Evolutionary conservation across 495 filamentous ascomycete species (phyloP), one percentile per base, ranked within the genome.

Genomic region (Echria macrotheca): DNA sequence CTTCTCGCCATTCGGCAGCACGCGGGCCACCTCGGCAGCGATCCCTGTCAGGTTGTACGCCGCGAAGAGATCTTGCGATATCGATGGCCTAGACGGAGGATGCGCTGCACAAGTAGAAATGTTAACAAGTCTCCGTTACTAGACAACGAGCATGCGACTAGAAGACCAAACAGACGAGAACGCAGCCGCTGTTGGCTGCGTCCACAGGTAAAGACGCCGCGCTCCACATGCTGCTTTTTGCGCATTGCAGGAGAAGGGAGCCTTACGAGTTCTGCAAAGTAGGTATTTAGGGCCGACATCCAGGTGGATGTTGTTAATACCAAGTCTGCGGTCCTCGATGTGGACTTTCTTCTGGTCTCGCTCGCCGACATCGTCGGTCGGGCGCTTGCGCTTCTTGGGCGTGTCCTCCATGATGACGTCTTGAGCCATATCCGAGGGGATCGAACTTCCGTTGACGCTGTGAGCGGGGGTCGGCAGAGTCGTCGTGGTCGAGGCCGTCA

Each of bases 191-290:
- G n/a, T n/a, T n/a, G n/a, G n/a, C n/a, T n/a, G n/a, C n/a, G n/a
- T n/a, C n/a, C n/a, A n/a, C n/a, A n/a, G n/a, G n/a, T n/a, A n/a
- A n/a, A n/a, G n/a, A n/a, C n/a, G n/a, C n/a, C n/a, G n/a, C n/a
- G n/a, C n/a, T n/a, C n/a, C n/a, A n/a, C n/a, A n/a, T n/a, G 28
- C 35, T 21, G 24, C 40, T 40, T 33, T 32, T 28, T 28, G 25
- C 45, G 26, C 33, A 49, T 23, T 42, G 54, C 44, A 59, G 45
- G 52, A 50, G 54, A 65, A 69, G 74, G 72, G 72, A 73, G 71
- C 60, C 76, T 78, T 80, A 80, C 76, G 74, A 75, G 71, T 75
- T 72, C 68, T 76, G 71, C 73, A 77, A 68, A 80, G 68, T 48
- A 78, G 69, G 66, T 80, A 80, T 68, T 76, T 78, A 52, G 70